Conservation (phyloP, 805 yeast genomes). For the Isabelozyma heimii region DNA sequence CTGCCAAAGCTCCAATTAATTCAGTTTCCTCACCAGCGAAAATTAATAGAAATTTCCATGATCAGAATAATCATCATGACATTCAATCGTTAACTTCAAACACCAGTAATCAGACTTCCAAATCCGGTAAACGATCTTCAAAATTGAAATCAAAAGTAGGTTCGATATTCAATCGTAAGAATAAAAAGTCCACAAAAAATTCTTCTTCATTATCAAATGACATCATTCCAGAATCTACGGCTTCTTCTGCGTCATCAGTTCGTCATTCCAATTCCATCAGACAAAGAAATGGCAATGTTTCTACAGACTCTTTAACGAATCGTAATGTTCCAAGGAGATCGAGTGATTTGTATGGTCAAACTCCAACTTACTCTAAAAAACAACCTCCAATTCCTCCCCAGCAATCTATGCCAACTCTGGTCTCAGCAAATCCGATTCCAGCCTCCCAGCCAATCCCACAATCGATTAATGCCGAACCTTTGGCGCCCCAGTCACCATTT, state of each 20-base stretch:
- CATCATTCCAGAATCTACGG: conserved; percentile 29
- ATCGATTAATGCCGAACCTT: not conserved
- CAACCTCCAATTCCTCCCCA: conserved; percentile 1
- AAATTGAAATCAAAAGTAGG: conserved; percentile 70
- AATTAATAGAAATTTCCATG: not conserved
- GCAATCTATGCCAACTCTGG: conserved; percentile 12
- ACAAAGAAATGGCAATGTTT: not conserved
- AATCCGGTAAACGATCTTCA: conserved; percentile 21
- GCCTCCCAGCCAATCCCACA: not conserved
- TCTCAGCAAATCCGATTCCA: not conserved
- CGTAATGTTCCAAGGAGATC: not conserved
- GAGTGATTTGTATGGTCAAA: not conserved
- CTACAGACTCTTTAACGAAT: conserved; percentile 6
- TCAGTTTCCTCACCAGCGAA: not conserved
- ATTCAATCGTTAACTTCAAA: not conserved
- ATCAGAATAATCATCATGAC: not conserved
- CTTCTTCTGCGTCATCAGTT: conserved; percentile 11
- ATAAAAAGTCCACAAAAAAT: conserved; percentile 26
- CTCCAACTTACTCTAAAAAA: not conserved
- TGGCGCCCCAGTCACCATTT: not conserved
- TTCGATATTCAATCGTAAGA: conserved; percentile 67
- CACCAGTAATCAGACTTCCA: not conserved
- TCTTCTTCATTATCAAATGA: conserved; percentile 11
- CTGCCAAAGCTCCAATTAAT: not conserved
- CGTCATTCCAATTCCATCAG: conserved; percentile 1